These are phyloP conservation scores for Leptomonas pyrrhocoris DNA, from an alignment of 208 protist genomes.

Conservation along the genomic window DNA sequence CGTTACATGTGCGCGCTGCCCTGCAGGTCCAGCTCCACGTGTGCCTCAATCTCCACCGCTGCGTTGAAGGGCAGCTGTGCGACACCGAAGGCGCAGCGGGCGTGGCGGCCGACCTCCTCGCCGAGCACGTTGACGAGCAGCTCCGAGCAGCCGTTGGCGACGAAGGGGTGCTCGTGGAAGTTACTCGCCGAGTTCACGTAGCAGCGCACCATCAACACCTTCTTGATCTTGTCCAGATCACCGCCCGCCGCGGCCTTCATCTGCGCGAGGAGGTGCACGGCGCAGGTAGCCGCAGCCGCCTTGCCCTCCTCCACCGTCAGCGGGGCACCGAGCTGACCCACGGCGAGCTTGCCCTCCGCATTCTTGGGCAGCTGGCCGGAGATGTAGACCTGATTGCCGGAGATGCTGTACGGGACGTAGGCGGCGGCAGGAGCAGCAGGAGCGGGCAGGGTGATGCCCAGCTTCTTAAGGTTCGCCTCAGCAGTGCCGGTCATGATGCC, in stretches of 20 bases:
- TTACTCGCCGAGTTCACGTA: slow-evolving; percentile 69
- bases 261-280: slow-evolving; percentile 53
- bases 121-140: slow-evolving; percentile 74
- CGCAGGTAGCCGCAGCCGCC: slow-evolving; percentile 53
- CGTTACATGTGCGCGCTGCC: background rate
- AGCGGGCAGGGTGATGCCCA: slow-evolving; percentile 65
- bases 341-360: slow-evolving; percentile 40
- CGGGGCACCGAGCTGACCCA: slow-evolving; percentile 57
- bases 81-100: slow-evolving; percentile 75
- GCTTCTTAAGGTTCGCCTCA: slow-evolving; percentile 54
- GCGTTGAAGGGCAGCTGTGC: slow-evolving; percentile 70
- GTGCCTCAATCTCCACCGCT: slow-evolving; percentile 71
- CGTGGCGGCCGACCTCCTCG: slow-evolving; percentile 66
- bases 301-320: slow-evolving; percentile 66
- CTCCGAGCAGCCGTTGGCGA: slow-evolving; percentile 84
- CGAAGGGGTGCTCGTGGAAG: slow-evolving; percentile 67
- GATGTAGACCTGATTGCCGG: slow-evolving; percentile 52
- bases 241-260: slow-evolving; percentile 65
- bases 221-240: slow-evolving; percentile 68
- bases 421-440: slow-evolving; percentile 65
- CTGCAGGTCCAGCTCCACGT: slow-evolving; percentile 50
- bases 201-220: slow-evolving; percentile 76
- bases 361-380: slow-evolving; percentile 82
- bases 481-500: slow-evolving; percentile 38
- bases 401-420: slow-evolving; percentile 68